Evolutionary conservation across 192 early-diverging fungal genomes (phyloP), one percentile per base, ranked within the genome.

Genomic region (Gamsiella multidivaricata): DNA sequence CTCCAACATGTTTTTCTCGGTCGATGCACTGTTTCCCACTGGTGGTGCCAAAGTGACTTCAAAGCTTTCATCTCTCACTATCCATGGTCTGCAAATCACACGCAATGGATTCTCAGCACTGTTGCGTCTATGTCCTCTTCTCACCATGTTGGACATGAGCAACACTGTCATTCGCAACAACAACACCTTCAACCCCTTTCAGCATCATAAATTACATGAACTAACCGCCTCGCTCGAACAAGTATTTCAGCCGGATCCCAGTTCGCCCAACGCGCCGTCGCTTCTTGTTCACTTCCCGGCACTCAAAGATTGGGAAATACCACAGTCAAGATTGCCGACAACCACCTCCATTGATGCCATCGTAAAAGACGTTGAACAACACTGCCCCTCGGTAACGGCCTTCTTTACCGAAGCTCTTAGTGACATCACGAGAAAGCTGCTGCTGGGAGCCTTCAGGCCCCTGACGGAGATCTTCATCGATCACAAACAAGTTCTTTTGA

Each of bases 221-320:
- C 54, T 33, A 9, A 22, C 20, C 6, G 12, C 33, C 0, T 34
- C 51, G 25, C 18, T 37, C 54, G 23, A 17, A 37, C 56, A 41
- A 15, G 41, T 42, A 7, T 43, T 43, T 26, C 7, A 25, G 14
- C 39, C 14, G 22, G 22, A 41, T 31, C 56, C 41, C 17, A 39
- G 28, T 18, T 10, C 11, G 6, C 56, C 25, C 1, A 15, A 46
- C 31, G 14, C 29, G 18, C 59, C 59, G n/a, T 61, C 59, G 20
- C 59, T 50, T 22, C 26, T 61, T 3, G 32, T 32, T 7, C 46
- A 61, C 31, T 50, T 61, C 20, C 59, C 59, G 23, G 20, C 32
- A 18, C 47, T 39, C 33, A 7, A 41, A 34, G n/a, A 26, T 9
- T 63, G 61, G 49, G 22, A 26, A 3, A 37, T 34, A 23, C 49